Base-by-base conservation (phyloP, 805 yeast genomes). In the Saccharomyces paradoxus region DNA sequence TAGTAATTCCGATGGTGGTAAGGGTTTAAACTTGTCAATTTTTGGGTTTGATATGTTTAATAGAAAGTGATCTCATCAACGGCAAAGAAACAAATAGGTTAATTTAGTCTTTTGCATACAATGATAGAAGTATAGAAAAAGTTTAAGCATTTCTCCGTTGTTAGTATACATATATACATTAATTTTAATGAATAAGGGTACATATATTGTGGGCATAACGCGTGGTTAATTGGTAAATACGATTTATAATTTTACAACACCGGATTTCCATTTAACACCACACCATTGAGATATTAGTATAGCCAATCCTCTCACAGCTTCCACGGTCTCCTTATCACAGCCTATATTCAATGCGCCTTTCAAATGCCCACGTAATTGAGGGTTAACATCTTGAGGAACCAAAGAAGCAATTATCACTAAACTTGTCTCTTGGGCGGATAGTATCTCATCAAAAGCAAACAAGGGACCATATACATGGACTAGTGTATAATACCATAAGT, bases 371-470 rank as follows among this genome's bases (percentile, higher is more conserved):
- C 89, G 87, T 60, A 91, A 75, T 63, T 91, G 97, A 0, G 96
- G 96, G 60, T 87, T 89, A 10, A 91, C 97, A 68, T 91, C 96
- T 66, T 89, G 96, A 1, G 97, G 97, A 10, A 91, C 83, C 60
- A 91, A 76, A 57, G 92, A 78, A 0, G 95, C 84, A 17, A 91
- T 80, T 1, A 91, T 81, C 31, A 89, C 84, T 55, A 89, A 66
- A 31, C 92, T 83, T 1, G 96, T 86, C 58, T 89, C 96, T 58
- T 74, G 76, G 1, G 86, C 82, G 3, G 76, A 64, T 29, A 91
- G 70, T 1, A 89, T 76, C 2, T 77, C 84, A 17, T 82, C 79
- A 67, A 71, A 86, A 22, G 96, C 84, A 56, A 91, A 75, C 32
- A 91, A 70, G 4, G 95, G 89, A 0, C 88, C 81, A 65, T 91